Base-by-base conservation (phyloP, 495 filamentous ascomycete species). In the Annulohypoxylon bovei region DNA sequence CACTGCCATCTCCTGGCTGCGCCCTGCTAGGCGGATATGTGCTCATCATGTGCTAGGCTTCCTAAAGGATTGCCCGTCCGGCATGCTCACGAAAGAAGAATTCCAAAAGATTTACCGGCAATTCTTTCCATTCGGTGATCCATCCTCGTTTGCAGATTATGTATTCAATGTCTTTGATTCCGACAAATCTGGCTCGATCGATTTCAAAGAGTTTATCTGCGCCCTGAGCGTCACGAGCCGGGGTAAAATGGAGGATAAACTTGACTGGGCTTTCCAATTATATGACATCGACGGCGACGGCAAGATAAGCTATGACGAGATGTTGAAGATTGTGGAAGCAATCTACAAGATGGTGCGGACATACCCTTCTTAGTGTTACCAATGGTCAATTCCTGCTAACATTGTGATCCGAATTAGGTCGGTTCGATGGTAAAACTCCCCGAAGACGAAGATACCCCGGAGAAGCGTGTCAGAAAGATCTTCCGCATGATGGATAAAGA, bases 401-500 rank as follows among this genome's bases (percentile, higher is more conserved):
- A 44, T 46, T 22, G n/a, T 53, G 30, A 16, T 18, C 35, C 25
- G 11, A 27, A 28, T 27, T 65, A 98, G 94, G 94, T 98, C 70
- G 95, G 95, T 64, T 97, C 94, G 9, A 99, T 99, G 95, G 95
- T 98, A 76, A 98, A 98, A 80, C 87, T 99, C 27, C 96, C 96
- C 39, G 93, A 97, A 79, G 95, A 99, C 81, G 95, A 99, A 82
- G 95, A 98, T 81, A 99, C 95, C 58, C 95, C 95, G 20, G 94
- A 99, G 83, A 99, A 99, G 85, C 92, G 96, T 50, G 95, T 99
- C 27, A 88, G 85, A 76, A 99, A 99, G 84, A 99, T 99, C 79
- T 99, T 99, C 84, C 89, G 92, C 73, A 98, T 98, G 95, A 99
- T 99, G 95, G 95, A 99, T 83, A 99, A 99, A 84, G 95, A 99